Conservation (phyloP, 1,284 basidiomycete species). For the Gomphus sp. region DNA sequence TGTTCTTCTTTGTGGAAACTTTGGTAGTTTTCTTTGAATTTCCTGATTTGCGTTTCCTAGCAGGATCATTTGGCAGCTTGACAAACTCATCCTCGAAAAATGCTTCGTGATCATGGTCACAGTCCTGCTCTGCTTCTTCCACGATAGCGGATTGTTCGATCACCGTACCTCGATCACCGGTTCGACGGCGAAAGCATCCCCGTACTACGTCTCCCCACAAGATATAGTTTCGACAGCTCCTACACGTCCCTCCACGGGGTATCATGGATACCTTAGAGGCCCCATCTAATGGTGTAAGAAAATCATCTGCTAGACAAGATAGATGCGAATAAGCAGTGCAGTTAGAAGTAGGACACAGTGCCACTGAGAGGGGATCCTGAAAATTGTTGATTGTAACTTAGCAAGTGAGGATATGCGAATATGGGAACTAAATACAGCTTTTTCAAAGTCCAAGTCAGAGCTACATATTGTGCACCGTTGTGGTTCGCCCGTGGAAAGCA, state of each 20-base stretch:
- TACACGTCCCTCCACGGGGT: constrained; percentile 56
- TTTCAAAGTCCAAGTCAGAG: constrained; percentile 30
- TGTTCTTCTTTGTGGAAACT: not conserved
- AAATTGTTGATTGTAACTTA: constrained; percentile 2
- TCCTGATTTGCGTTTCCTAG: not conserved
- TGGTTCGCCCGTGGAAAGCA: constrained; percentile 25
- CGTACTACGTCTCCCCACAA: constrained; percentile 71
- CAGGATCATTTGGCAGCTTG: not conserved
- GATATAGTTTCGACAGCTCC: constrained; percentile 40
- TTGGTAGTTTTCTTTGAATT: not conserved
- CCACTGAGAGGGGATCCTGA: constrained; percentile 48
- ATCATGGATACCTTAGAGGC: constrained; percentile 31
- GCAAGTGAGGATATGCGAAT: not conserved
- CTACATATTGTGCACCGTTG: constrained; percentile 48
- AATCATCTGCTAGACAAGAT: constrained; percentile 53
- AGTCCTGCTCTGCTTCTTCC: constrained; percentile 12
- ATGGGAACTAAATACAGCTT: constrained; percentile 30
- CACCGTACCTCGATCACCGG: constrained; percentile 20
- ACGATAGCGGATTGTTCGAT: constrained; percentile 13
- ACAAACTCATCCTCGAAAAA: not conserved
- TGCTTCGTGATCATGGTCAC: constrained; percentile 10
- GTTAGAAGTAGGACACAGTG: constrained; percentile 38
- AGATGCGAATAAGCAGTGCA: constrained; percentile 60
- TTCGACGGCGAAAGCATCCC: constrained; percentile 52
- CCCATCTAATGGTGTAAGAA: constrained; percentile 29